These are phyloP conservation scores for Taphrina wiesneri DNA, from an alignment of 1,139 yeast genomes.

Conservation along the genomic window DNA sequence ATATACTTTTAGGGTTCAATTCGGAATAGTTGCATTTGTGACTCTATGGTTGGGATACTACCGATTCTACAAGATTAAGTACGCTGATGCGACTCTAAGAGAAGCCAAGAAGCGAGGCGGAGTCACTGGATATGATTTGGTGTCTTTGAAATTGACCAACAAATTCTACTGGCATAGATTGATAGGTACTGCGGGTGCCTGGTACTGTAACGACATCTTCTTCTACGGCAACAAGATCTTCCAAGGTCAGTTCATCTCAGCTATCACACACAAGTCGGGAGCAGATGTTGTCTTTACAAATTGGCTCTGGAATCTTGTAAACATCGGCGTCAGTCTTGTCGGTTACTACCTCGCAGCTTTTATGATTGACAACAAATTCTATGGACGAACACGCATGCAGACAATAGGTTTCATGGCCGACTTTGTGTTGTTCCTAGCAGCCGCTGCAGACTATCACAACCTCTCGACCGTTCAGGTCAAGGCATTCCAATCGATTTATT, in stretches of 20 bases:
- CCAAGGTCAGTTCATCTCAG: conserved; percentile 66
- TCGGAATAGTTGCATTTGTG: conserved; percentile 48
- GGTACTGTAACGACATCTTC: conserved; percentile 38
- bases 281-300: conserved; percentile 83
- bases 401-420: conserved; percentile 60
- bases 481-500: conserved; percentile 64
- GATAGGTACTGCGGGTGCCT: conserved; percentile 56
- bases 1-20: conserved; percentile 48
- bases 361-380: conserved; percentile 55
- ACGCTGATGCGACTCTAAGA: conserved; percentile 44
- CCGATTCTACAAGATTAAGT: conserved; percentile 48
- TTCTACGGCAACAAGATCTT: conserved; percentile 73
- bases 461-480: conserved; percentile 51
- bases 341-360: conserved; percentile 67
- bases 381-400: conserved; percentile 64
- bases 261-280: conserved; percentile 59
- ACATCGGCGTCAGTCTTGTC: conserved; percentile 68
- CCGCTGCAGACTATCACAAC: conserved; percentile 64
- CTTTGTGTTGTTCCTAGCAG: conserved; percentile 59
- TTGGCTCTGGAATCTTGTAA: conserved; percentile 62
- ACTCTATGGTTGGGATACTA: conserved; percentile 48
- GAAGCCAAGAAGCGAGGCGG: conserved; percentile 44
- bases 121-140: conserved; percentile 47
- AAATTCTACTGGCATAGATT: conserved; percentile 53
- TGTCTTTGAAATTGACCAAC: conserved; percentile 43